These are phyloP conservation scores for Mercurialis annua DNA, from an alignment of 345 rosid genomes.

Conservation along the genomic window DNA sequence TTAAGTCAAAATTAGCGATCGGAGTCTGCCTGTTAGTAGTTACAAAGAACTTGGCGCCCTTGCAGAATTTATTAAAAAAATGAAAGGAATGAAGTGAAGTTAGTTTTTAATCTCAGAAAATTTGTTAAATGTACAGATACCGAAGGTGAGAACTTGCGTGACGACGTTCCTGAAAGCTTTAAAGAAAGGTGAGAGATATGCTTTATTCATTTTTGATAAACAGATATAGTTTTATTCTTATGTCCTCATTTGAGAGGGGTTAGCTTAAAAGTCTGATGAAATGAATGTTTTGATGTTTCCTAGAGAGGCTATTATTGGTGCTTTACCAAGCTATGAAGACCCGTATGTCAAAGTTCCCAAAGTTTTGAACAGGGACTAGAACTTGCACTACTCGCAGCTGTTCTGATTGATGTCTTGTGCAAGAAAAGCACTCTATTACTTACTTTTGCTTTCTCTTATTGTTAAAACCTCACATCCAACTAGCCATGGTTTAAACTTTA, in stretches of 20 bases:
- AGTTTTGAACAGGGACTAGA: slow-evolving; percentile 68
- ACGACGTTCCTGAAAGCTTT: slow-evolving; percentile 66
- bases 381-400: too few species aligned
- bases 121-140: slow-evolving; percentile 39
- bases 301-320: slow-evolving; percentile 57
- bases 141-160: slow-evolving; percentile 61
- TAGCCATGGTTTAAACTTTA: too few species aligned
- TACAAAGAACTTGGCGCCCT: too few species aligned
- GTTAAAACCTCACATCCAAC: too few species aligned
- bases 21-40: too few species aligned
- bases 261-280: not conserved
- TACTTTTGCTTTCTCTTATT: too few species aligned
- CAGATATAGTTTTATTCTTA: too few species aligned
- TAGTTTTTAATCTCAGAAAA: not conserved
- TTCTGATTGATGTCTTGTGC: too few species aligned
- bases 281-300: not conserved
- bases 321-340: slow-evolving; percentile 68
- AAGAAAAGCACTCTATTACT: too few species aligned
- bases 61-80: too few species aligned
- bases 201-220: not conserved
- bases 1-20: too few species aligned
- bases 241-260: too few species aligned
- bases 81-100: not conserved
- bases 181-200: slow-evolving; percentile 42
- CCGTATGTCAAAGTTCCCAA: slow-evolving; percentile 62